phyloP scores from a whole-genome alignment of 306 rosid genomes.

The Acacia acuminata region DNA sequence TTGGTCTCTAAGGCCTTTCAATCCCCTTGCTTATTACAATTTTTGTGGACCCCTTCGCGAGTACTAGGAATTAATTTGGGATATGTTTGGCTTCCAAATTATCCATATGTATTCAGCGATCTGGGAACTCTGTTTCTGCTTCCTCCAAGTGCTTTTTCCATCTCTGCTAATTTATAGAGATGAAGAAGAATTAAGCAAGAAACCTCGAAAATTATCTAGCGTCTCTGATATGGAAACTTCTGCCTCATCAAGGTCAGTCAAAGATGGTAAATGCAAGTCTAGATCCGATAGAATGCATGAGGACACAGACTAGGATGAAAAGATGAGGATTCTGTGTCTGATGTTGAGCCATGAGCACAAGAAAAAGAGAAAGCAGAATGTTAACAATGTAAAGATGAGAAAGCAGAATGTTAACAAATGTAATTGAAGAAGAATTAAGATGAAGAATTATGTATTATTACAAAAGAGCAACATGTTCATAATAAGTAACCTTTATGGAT shows the following conservation, averaged over 20 bases:
- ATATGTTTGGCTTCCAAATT: too few relatives aligned
- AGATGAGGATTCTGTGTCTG: conserved; percentile 74
- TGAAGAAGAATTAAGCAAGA: conserved; percentile 76
- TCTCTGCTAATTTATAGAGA: conserved; percentile 41
- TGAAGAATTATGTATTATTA: too few relatives aligned
- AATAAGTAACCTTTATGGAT: too few relatives aligned
- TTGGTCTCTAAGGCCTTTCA: too few relatives aligned
- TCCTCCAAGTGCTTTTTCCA: too few relatives aligned
- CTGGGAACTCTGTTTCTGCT: too few relatives aligned
- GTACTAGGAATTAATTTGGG: too few relatives aligned
- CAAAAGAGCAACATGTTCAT: too few relatives aligned
- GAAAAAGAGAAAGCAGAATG: conserved; percentile 74
- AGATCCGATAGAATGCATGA: neutral
- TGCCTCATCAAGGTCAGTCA: conserved; percentile 33
- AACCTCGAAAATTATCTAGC: conserved; percentile 75
- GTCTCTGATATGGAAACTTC: conserved; percentile 65
- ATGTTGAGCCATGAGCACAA: conserved; percentile 69
- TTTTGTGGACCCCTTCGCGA: too few relatives aligned
- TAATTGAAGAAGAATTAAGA: too few relatives aligned
- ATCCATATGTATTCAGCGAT: too few relatives aligned
- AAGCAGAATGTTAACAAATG: conserved; percentile 40
- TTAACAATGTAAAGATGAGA: conserved; percentile 34
- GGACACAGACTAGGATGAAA: conserved; percentile 35
- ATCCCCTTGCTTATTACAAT: too few relatives aligned
- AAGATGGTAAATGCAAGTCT: neutral